Percentiles rank a stretch among this genome's conserved stretches.
phyloP scores from a whole-genome alignment of 2,329 filamentous ascomycete genomes.

The Colletotrichum truncatum region DNA sequence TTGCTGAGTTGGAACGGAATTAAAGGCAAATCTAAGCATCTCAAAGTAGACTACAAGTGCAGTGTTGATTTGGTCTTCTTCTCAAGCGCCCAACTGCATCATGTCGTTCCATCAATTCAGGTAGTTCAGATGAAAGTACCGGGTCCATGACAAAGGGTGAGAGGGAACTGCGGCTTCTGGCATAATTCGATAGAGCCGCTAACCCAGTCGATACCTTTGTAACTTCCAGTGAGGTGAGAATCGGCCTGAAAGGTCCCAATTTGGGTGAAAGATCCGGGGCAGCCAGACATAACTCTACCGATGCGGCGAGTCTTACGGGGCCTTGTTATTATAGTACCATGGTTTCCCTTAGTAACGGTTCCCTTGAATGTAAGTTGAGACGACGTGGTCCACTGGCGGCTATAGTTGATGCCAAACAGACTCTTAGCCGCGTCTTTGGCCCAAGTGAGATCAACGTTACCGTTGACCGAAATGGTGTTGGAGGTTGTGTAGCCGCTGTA shows the following conservation, averaged over 20 bases:
- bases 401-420: slow-evolving; percentile 2
- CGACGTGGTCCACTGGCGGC: neutral
- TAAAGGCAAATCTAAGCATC: no score
- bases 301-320: slow-evolving; percentile 11
- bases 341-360: neutral
- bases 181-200: slow-evolving; percentile 4
- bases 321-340: neutral
- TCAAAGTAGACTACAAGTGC: no score
- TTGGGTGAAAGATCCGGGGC: neutral
- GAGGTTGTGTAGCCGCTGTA: neutral
- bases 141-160: neutral
- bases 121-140: neutral
- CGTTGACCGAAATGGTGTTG: slow-evolving; percentile 1
- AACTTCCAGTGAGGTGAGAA: neutral
- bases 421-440: slow-evolving; percentile 9
- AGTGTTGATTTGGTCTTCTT: no score
- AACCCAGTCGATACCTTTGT: neutral
- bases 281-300: neutral
- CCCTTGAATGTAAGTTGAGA: neutral
- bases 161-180: neutral
- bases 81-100: no score
- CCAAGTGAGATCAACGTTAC: neutral
- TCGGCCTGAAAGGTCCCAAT: slow-evolving; percentile 11
- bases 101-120: no score
- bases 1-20: no score